Percentiles rank a stretch among this genome's conserved stretches.
phyloP scores from a whole-genome alignment of 1,284 basidiomycete genomes.

The Ceratobasidium sp. region DNA sequence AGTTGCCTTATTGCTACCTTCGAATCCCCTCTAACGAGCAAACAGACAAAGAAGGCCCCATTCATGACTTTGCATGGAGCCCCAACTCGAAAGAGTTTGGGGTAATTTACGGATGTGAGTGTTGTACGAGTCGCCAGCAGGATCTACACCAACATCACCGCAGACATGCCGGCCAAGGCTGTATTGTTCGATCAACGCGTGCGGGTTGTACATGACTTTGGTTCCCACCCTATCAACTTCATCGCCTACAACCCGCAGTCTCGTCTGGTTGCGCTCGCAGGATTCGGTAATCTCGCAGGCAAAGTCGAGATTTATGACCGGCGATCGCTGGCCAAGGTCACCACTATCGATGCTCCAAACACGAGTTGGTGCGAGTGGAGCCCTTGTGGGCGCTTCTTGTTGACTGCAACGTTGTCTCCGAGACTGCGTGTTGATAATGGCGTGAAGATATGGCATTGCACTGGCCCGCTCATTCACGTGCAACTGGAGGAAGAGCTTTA shows the following conservation, averaged over 20 bases:
- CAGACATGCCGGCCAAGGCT: constrained; percentile 95
- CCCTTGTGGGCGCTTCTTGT: constrained; percentile 89
- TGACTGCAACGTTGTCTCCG: constrained; percentile 94
- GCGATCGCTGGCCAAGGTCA: constrained; percentile 82
- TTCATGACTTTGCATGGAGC: constrained; percentile 97
- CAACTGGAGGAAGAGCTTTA: constrained; percentile 87
- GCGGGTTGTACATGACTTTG: constrained; percentile 90
- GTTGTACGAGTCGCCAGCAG: not conserved
- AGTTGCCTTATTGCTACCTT: constrained; percentile 34
- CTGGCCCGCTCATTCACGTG: constrained; percentile 83
- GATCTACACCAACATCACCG: constrained; percentile 20
- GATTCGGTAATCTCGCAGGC: constrained; percentile 96
- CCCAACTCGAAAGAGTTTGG: constrained; percentile 98
- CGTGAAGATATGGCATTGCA: constrained; percentile 95
- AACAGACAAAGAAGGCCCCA: constrained; percentile 93
- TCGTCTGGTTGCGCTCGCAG: constrained; percentile 86
- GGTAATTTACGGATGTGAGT: constrained; percentile 94
- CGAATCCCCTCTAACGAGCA: not conserved
- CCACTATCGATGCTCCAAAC: constrained; percentile 91
- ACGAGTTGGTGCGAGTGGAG: constrained; percentile 96
- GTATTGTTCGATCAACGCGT: constrained; percentile 93
- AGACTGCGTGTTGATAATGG: constrained; percentile 97
- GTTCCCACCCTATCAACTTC: constrained; percentile 89
- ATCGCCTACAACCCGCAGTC: constrained; percentile 96
- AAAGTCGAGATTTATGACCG: constrained; percentile 94